Conservation (phyloP, 106 monocot genomes). For the Allium fistulosum region DNA sequence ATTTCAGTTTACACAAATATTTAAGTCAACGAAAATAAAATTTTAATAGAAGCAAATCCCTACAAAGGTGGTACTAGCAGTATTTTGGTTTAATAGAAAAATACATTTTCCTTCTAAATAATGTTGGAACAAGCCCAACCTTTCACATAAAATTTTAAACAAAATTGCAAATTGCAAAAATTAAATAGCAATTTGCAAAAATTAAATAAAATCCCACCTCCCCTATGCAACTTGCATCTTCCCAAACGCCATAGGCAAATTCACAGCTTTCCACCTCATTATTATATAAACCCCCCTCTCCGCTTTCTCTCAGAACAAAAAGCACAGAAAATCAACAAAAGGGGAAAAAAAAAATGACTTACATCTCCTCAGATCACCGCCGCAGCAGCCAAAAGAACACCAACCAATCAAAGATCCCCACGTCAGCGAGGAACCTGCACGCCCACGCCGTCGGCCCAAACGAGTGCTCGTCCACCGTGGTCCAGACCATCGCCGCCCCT, state of each 20-base stretch:
- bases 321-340: background rate
- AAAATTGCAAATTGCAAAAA: background rate
- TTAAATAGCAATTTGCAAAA: too few species aligned
- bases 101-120: too few species aligned
- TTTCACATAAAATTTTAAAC: background rate
- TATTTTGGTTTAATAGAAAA: too few species aligned
- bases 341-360: background rate
- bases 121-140: background rate
- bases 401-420: slow-evolving; percentile 8
- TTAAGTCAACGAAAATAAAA: too few species aligned
- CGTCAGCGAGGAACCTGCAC: slow-evolving; percentile 29
- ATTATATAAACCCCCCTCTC: background rate
- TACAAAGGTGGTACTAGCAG: too few species aligned
- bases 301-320: background rate
- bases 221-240: background rate
- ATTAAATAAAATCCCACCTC: background rate
- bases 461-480: slow-evolving; percentile 48
- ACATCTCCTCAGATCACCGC: too few species aligned
- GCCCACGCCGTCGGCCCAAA: slow-evolving; percentile 20
- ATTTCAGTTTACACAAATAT: too few species aligned
- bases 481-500: slow-evolving; percentile 35
- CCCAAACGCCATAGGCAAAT: background rate
- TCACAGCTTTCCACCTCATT: background rate
- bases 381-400: background rate
- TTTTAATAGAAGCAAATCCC: too few species aligned